Percentiles rank a stretch among this genome's conserved stretches.
Evolutionary conservation across 352 stramenopile species (phyloP).

Genomic region (Globisporangium echinulatum): DNA sequence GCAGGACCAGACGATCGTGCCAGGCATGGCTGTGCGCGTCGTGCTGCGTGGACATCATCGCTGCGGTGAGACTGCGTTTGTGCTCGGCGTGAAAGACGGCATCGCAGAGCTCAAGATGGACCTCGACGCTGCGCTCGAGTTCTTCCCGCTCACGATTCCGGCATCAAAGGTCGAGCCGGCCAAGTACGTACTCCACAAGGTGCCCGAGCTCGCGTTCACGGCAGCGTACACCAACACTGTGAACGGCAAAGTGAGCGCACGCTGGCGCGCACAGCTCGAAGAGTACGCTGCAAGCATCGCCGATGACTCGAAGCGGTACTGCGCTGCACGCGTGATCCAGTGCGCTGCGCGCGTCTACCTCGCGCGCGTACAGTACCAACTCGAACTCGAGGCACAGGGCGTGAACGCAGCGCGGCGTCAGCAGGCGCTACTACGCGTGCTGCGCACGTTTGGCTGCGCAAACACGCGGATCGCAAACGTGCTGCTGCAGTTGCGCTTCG

Average conservation of each 20-base stretch:
- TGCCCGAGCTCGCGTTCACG: slow-evolving; percentile 60
- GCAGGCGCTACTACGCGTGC: slow-evolving; percentile 34
- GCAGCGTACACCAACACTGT: slow-evolving; percentile 31
- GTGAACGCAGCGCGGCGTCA: slow-evolving; percentile 58
- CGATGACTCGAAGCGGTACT: slow-evolving; percentile 59
- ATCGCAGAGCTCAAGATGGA: slow-evolving; percentile 81
- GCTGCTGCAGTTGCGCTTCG: slow-evolving; percentile 64
- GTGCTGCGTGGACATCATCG: slow-evolving; percentile 70
- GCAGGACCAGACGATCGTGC: slow-evolving; percentile 26
- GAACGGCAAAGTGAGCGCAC: slow-evolving; percentile 28
- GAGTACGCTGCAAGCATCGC: slow-evolving; percentile 57
- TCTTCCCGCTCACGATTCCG: slow-evolving; percentile 59
- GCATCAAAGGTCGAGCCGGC: slow-evolving; percentile 46
- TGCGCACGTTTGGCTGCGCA: slow-evolving; percentile 48
- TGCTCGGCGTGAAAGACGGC: slow-evolving; percentile 51
- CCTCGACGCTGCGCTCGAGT: slow-evolving; percentile 71
- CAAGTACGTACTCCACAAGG: slow-evolving; percentile 49
- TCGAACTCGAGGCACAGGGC: slow-evolving; percentile 60
- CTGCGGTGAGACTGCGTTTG: slow-evolving; percentile 70
- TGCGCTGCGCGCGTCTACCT: slow-evolving; percentile 68
- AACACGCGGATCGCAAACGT: slow-evolving; percentile 66
- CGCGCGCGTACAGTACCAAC: slow-evolving; percentile 48
- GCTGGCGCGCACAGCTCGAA: slow-evolving; percentile 51
- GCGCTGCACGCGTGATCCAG: slow-evolving; percentile 65
- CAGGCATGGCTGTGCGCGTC: slow-evolving; percentile 59